phyloP scores from a whole-genome alignment of 2,329 filamentous ascomycete species.

The Macrophomina phaseolina region DNA sequence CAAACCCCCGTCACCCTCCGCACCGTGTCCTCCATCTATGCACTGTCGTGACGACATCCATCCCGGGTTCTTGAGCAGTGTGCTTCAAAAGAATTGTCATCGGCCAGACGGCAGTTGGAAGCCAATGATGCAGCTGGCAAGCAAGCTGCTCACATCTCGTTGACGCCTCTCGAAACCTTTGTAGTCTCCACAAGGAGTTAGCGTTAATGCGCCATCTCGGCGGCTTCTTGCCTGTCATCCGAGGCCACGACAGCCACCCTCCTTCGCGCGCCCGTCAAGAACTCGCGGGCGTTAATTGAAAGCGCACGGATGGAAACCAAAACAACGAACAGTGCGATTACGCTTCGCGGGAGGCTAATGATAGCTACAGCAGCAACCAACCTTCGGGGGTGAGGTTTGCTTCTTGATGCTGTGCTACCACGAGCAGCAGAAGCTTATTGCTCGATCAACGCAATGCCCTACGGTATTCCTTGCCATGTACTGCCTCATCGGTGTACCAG shows the following conservation, averaged over 20 bases:
- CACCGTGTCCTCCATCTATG: background rate
- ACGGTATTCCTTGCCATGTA: background rate
- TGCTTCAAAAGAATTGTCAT: background rate
- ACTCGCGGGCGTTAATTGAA: background rate
- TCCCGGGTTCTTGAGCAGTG: background rate
- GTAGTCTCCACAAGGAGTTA: constrained; percentile 6
- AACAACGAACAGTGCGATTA: background rate
- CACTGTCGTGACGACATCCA: background rate
- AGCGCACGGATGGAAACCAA: background rate
- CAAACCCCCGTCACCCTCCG: background rate
- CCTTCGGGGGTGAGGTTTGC: background rate
- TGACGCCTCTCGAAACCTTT: constrained; percentile 4
- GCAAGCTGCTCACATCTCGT: background rate
- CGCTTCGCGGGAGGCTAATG: background rate
- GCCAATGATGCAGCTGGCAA: constrained; percentile 3
- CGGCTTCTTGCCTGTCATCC: background rate
- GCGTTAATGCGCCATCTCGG: constrained; percentile 11
- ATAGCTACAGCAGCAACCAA: background rate
- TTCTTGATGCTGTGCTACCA: background rate
- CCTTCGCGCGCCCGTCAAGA: too few species aligned
- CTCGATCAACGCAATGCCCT: background rate
- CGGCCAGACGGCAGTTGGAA: background rate
- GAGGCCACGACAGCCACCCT: constrained; percentile 2
- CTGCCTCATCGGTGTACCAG: constrained; percentile 2
- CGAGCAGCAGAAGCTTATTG: constrained; percentile 5